Conservation (phyloP, 1,284 basidiomycete genomes). For the Phellopilus nigrolimitatus region DNA sequence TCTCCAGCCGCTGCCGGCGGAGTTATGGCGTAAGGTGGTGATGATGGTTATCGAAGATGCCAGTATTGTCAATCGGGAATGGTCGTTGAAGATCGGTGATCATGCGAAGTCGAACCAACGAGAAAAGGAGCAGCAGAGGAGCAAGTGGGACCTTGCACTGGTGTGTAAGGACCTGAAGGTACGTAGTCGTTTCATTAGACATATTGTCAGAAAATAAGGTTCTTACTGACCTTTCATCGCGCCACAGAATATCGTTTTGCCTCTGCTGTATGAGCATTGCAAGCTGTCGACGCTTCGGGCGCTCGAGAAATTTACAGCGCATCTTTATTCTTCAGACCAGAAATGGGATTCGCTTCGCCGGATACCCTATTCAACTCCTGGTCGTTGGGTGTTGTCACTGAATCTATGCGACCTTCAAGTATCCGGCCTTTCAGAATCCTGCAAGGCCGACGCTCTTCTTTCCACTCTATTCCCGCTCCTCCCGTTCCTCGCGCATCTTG, state of each 20-base stretch:
- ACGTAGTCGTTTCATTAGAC: constrained; percentile 29
- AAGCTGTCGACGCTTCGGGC: constrained; percentile 40
- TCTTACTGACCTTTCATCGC: background rate
- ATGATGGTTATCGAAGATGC: constrained; percentile 40
- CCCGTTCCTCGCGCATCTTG: constrained; percentile 60
- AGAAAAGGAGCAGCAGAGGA: constrained; percentile 19
- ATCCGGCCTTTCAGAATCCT: constrained; percentile 40
- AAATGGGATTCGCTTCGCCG: constrained; percentile 83
- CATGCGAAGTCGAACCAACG: constrained; percentile 5
- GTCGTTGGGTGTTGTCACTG: constrained; percentile 73
- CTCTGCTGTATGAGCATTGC: constrained; percentile 62
- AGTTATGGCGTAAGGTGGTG: constrained; percentile 67
- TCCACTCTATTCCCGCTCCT: constrained; percentile 61
- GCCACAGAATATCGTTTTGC: constrained; percentile 57
- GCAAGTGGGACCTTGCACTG: constrained; percentile 42
- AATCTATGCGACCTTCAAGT: constrained; percentile 58
- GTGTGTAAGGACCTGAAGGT: constrained; percentile 75
- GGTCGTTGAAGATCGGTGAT: constrained; percentile 3
- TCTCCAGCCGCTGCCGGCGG: constrained; percentile 55
- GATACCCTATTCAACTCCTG: constrained; percentile 78
- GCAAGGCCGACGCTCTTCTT: constrained; percentile 55
- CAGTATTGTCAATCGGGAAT: constrained; percentile 14
- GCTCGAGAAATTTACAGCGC: constrained; percentile 52
- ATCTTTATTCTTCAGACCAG: constrained; percentile 58
- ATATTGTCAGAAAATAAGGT: background rate